phyloP scores from a whole-genome alignment of 2,329 filamentous ascomycete genomes.

The Teratosphaeria gauchensis region DNA sequence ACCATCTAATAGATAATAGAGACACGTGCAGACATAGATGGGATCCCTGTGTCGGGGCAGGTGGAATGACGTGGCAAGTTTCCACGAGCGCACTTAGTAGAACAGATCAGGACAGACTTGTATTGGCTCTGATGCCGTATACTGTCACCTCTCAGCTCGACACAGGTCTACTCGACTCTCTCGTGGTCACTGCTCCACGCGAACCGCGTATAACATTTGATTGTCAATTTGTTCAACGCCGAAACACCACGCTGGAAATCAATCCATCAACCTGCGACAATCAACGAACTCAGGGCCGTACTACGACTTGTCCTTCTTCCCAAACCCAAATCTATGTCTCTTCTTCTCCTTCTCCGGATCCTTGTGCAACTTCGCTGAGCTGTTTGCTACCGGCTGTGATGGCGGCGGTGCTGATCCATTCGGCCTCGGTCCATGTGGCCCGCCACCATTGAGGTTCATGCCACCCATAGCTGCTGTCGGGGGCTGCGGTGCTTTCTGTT shows the following conservation, averaged over 20 bases:
- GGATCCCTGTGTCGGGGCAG: too few relatives aligned
- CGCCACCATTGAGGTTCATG: conserved; percentile 40
- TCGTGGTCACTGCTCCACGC: conserved; percentile 1
- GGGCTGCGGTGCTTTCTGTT: conserved; percentile 25
- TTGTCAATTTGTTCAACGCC: background rate
- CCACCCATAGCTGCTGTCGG: conserved; percentile 48
- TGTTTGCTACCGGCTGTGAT: conserved; percentile 15
- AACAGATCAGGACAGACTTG: too few relatives aligned
- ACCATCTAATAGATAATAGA: too few relatives aligned
- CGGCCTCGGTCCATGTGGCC: background rate
- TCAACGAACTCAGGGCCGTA: background rate
- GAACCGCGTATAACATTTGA: conserved; percentile 49
- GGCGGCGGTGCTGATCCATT: conserved; percentile 19
- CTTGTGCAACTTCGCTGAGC: conserved; percentile 44
- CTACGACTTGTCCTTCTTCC: conserved; percentile 12
- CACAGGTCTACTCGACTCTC: conserved; percentile 31
- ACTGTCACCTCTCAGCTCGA: background rate
- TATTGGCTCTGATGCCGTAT: too few relatives aligned
- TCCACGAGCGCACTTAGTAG: too few relatives aligned
- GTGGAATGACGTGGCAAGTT: too few relatives aligned
- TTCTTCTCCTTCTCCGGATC: conserved; percentile 40
- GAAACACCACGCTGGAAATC: background rate
- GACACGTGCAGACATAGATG: too few relatives aligned
- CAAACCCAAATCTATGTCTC: conserved; percentile 24
- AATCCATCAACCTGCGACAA: background rate